phyloP scores from a whole-genome alignment of 202 grass and related monocot species.

The Dendrocalamus latiflorus region DNA sequence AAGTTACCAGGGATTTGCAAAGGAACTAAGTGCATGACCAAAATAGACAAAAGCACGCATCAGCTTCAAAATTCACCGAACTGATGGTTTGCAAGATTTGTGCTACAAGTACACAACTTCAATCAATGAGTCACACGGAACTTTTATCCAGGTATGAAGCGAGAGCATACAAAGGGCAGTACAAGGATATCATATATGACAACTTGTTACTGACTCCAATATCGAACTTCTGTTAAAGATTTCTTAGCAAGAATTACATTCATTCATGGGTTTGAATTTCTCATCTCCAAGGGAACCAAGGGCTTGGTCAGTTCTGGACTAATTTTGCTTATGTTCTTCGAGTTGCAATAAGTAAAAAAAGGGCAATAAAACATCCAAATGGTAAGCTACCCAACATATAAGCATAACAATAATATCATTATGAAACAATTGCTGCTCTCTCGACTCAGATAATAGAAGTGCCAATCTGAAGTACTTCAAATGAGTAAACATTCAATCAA shows the following conservation, averaged over 20 bases:
- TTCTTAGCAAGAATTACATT: background rate
- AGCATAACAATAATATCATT: background rate
- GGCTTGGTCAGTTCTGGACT: background rate
- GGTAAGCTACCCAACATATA: background rate
- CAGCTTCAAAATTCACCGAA: constrained; percentile 42
- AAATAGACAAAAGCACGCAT: constrained; percentile 25
- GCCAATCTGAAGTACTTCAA: background rate
- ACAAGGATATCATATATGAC: background rate
- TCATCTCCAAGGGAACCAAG: background rate
- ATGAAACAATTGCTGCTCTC: background rate
- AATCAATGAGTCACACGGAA: constrained; percentile 31
- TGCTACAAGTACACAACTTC: constrained; percentile 22
- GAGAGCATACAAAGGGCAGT: background rate
- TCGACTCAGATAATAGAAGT: background rate
- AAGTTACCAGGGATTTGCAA: constrained; percentile 27
- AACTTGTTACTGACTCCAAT: background rate
- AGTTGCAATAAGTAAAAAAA: background rate
- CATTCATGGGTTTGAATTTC: background rate
- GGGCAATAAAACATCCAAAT: background rate
- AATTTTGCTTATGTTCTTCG: background rate
- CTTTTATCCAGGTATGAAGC: background rate
- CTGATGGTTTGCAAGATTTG: constrained; percentile 34
- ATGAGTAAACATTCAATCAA: background rate
- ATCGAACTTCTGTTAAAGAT: background rate
- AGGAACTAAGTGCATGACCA: constrained; percentile 22